Percentiles rank a stretch among this genome's conserved stretches.
Conservation (phyloP, 1,284 basidiomycete genomes). For the Austroboletus novae-zelandiae region DNA sequence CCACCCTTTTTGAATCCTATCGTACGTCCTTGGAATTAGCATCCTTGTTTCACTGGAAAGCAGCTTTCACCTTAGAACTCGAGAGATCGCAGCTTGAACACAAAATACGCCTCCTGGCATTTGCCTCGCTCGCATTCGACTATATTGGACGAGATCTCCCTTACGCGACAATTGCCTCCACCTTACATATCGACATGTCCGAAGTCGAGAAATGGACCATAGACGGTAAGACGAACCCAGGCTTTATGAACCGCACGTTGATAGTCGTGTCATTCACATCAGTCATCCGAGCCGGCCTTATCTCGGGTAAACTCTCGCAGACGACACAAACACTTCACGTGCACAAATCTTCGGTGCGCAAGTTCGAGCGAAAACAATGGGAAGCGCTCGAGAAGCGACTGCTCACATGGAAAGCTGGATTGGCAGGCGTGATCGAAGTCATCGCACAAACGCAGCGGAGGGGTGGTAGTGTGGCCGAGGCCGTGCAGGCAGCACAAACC, state of each 20-base stretch:
- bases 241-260: neutral
- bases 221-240: constrained; percentile 56
- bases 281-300: constrained; percentile 85
- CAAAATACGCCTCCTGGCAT: constrained; percentile 81
- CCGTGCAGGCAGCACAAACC: constrained; percentile 17
- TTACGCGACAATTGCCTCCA: constrained; percentile 71
- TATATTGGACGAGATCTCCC: constrained; percentile 75
- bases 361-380: constrained; percentile 83
- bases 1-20: constrained; percentile 53
- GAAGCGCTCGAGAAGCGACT: constrained; percentile 77
- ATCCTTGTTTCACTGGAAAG: neutral
- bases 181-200: constrained; percentile 62
- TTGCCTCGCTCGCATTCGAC: constrained; percentile 77
- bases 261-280: neutral
- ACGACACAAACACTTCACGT: constrained; percentile 75
- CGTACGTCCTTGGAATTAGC: constrained; percentile 42
- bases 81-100: constrained; percentile 60
- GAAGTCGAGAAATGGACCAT: constrained; percentile 92
- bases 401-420: constrained; percentile 75
- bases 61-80: constrained; percentile 40
- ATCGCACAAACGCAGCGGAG: constrained; percentile 50
- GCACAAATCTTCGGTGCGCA: constrained; percentile 72
- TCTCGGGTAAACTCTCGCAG: constrained; percentile 86
- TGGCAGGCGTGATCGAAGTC: constrained; percentile 67
- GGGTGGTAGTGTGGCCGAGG: constrained; percentile 19